Evolutionary conservation across 352 stramenopile species (phyloP), one percentile per base, ranked within the genome.

Genomic region (Pythium angustatum): DNA sequence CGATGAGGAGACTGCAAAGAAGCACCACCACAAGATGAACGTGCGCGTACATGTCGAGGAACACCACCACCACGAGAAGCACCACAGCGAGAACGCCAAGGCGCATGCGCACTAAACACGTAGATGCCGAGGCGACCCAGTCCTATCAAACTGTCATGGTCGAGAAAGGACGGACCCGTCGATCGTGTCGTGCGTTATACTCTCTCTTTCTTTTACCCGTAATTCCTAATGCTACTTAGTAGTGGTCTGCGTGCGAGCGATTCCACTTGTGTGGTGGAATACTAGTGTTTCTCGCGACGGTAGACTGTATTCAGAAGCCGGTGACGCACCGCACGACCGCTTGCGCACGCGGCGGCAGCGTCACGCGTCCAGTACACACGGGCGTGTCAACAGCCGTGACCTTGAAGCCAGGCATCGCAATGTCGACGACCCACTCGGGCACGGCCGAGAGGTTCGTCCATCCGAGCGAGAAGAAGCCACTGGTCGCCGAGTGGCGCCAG

Each of bases 381-480:
- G 58, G 58, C 49, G 48, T 54, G 33, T 22, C 48, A 12, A 7
- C 21, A 1, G 38, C 58, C 8, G 30, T 28, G 1, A 59, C 14
- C 12, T 33, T 1, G 27, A 66, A 47, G 2, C n/a, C 38, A 0
- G 34, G 50, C 19, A 7, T 12, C 4, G 48, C 58, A 15, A 54
- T 30, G 11, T 53, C 58, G 5, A 26, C 36, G 27, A 59, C n/a
- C 48, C 48, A 59, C n/a, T 50, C 27, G n/a, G 58, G 58, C 11
- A 66, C 41, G 15, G 15, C 41, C 28, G 58, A 59, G 10, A 66
- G 38, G 33, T 66, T 66, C n/a, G 58, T 66, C 2, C 12, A 21
- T 1, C 17, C 5, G 0, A 66, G 0, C 1, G 28, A 53, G 21
- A 59, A 47, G 2, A 52, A 19, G 5, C 38, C n/a, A 19, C 24